Percentiles rank a stretch among this genome's conserved stretches.
Evolutionary conservation across 495 filamentous ascomycete species (phyloP).

Genomic region (Xylaria palmicola): DNA sequence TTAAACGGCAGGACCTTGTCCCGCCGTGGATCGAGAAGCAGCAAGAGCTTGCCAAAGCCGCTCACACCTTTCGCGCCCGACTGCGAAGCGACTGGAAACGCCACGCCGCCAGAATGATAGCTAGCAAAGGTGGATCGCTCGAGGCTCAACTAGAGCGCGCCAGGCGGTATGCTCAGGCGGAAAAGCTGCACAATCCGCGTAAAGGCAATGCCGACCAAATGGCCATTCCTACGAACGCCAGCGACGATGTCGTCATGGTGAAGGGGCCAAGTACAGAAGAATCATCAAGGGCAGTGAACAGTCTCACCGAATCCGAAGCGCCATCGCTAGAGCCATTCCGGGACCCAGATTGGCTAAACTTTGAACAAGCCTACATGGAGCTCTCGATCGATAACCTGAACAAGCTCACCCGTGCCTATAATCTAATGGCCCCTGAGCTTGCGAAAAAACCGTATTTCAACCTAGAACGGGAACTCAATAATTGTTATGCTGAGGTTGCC

Average conservation of each 20-base stretch:
- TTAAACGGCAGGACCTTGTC: slow-evolving; percentile 85
- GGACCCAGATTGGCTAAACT: slow-evolving; percentile 63
- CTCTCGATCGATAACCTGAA: slow-evolving; percentile 81
- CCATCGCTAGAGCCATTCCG: slow-evolving; percentile 55
- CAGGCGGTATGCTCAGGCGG: slow-evolving; percentile 69
- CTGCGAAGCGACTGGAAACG: slow-evolving; percentile 83
- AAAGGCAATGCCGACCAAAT: slow-evolving; percentile 46
- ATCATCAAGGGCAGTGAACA: slow-evolving; percentile 13
- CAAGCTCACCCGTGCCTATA: slow-evolving; percentile 79
- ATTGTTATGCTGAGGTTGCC: slow-evolving; percentile 83
- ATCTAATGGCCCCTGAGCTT: slow-evolving; percentile 86
- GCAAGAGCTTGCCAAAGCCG: slow-evolving; percentile 75
- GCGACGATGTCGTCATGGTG: slow-evolving; percentile 48
- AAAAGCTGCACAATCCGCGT: slow-evolving; percentile 57
- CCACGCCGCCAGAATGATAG: slow-evolving; percentile 77
- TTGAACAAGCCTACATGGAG: slow-evolving; percentile 73
- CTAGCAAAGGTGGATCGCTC: slow-evolving; percentile 76
- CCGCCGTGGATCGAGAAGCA: slow-evolving; percentile 96
- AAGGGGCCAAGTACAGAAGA: slow-evolving; percentile 27
- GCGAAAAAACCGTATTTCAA: slow-evolving; percentile 93
- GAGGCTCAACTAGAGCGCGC: slow-evolving; percentile 73
- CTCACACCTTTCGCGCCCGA: slow-evolving; percentile 67
- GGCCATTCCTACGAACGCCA: slow-evolving; percentile 46
- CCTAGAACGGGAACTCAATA: slow-evolving; percentile 76
- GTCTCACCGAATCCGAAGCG: slow-evolving; percentile 19